Conservation (phyloP, 108 stramenopile species). For the Thalassiosira profunda region DNA sequence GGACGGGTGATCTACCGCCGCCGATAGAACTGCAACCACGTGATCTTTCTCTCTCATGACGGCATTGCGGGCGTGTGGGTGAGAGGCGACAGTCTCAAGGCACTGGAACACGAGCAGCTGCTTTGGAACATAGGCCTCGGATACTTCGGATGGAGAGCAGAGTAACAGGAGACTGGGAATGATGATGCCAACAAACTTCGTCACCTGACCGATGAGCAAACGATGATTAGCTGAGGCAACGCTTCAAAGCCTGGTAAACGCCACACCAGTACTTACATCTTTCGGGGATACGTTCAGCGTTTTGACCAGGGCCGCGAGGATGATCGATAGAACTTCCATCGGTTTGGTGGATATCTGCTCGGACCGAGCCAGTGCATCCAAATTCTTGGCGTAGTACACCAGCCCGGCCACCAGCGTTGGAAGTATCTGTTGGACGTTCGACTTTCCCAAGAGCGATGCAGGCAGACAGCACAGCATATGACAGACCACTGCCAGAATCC, state of each 20-base stretch:
- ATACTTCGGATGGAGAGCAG: not conserved
- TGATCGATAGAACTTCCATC: conserved; percentile 13
- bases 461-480: conserved; percentile 37
- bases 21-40: conserved; percentile 29
- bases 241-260: not conserved
- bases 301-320: conserved; percentile 41
- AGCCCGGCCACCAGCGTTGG: conserved; percentile 42
- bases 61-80: conserved; percentile 19
- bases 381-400: conserved; percentile 44
- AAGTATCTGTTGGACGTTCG: conserved; percentile 26
- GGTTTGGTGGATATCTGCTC: conserved; percentile 9
- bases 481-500: conserved; percentile 30
- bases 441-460: conserved; percentile 26
- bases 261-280: conserved; percentile 23
- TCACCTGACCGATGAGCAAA: conserved; percentile 15
- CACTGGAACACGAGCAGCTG: conserved; percentile 40
- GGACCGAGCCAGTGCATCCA: conserved; percentile 8
- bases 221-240: not conserved
- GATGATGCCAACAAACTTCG: conserved; percentile 36
- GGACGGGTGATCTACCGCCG: conserved; percentile 39
- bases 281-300: conserved; percentile 25
- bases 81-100: conserved; percentile 31
- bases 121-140: conserved; percentile 26
- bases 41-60: conserved; percentile 43
- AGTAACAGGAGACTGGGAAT: conserved; percentile 41